These are phyloP conservation scores for Cladosporium halotolerans DNA, from an alignment of 2,329 filamentous ascomycete genomes.

Conservation along the genomic window DNA sequence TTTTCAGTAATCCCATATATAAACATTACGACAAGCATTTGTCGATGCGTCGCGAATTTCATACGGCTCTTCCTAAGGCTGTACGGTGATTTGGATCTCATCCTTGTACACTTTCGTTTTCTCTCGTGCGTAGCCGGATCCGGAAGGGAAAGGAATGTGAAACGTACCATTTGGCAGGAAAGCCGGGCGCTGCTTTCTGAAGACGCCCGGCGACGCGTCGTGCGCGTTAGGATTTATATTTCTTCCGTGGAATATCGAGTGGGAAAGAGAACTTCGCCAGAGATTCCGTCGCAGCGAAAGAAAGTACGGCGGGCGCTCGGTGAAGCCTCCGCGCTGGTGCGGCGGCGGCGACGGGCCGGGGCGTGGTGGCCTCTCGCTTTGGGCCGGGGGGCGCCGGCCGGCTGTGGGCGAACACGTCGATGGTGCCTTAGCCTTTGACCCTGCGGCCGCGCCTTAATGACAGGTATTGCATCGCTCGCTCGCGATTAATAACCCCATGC, in stretches of 20 bases:
- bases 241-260: background rate
- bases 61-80: constrained; percentile 48
- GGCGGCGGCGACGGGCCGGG: no score
- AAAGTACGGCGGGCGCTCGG: no score
- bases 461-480: background rate
- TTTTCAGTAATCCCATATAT: constrained; percentile 41
- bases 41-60: constrained; percentile 44
- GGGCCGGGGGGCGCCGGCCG: no score
- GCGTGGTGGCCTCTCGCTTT: no score
- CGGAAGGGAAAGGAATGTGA: background rate
- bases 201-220: constrained; percentile 2
- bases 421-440: no score
- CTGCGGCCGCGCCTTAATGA: background rate
- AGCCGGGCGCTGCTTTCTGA: background rate
- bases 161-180: constrained; percentile 11
- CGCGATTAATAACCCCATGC: constrained; percentile 4
- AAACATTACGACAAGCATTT: constrained; percentile 47
- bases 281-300: no score
- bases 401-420: no score
- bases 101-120: constrained; percentile 23
- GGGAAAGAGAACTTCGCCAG: no score
- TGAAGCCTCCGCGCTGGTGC: no score
- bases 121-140: background rate
- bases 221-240: background rate
- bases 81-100: constrained; percentile 31